Evolutionary conservation across 768 basidiomycete genomes (phyloP).

Genomic region (Sistotremastrum niveocremeum): DNA sequence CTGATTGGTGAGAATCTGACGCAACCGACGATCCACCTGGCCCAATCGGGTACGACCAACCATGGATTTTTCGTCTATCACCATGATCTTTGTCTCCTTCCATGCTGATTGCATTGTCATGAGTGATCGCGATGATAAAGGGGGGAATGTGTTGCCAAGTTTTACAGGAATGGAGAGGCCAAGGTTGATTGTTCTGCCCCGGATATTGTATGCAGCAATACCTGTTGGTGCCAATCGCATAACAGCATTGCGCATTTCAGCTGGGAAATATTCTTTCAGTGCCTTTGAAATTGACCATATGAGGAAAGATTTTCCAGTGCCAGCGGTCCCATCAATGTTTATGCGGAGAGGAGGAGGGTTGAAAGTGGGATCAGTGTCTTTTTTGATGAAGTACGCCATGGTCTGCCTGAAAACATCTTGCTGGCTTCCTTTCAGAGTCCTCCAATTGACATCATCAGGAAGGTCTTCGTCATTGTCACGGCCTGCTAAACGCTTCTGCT

Average conservation of each 20-base stretch:
- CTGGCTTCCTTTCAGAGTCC: conserved; percentile 7
- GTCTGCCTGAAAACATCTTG: conserved; percentile 6
- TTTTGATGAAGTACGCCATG: conserved; percentile 8
- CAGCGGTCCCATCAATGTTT: conserved; percentile 18
- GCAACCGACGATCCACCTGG: too few species aligned
- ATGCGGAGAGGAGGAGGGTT: conserved; percentile 7
- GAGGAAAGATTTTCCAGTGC: conserved; percentile 16
- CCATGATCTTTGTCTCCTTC: too few species aligned
- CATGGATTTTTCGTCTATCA: too few species aligned
- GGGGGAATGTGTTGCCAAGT: too few species aligned
- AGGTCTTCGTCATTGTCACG: conserved; percentile 13
- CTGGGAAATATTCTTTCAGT: conserved; percentile 8
- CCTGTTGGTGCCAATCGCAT: conserved; percentile 14
- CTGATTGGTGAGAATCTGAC: too few species aligned
- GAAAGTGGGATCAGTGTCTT: not conserved
- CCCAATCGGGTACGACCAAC: too few species aligned
- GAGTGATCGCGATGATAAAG: too few species aligned
- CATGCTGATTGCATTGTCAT: too few species aligned
- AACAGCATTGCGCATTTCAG: conserved; percentile 10
- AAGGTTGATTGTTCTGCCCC: conserved; percentile 12
- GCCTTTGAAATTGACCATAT: conserved; percentile 14
- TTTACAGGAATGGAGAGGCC: conserved; percentile 8
- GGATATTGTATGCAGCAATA: conserved; percentile 15
- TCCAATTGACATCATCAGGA: conserved; percentile 8
- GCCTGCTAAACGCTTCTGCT: conserved; percentile 10